Conservation (phyloP, 2,329 filamentous ascomycete species). For the Phoma sp. region DNA sequence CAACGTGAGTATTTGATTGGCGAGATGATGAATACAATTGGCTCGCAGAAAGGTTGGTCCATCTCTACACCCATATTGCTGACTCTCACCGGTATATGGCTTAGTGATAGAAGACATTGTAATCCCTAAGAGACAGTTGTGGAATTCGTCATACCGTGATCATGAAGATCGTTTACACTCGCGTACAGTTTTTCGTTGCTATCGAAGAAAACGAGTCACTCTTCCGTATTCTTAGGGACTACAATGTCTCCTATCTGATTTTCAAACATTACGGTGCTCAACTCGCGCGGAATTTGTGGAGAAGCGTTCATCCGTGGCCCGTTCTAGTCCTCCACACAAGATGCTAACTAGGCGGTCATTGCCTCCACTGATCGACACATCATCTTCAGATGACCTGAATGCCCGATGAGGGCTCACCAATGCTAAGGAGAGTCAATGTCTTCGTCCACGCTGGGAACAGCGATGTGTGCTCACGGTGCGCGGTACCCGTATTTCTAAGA, state of each 20-base stretch:
- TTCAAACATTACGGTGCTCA: conserved; percentile 75
- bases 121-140: not conserved
- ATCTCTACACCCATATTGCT: conserved; percentile 89
- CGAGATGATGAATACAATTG: conserved; percentile 87
- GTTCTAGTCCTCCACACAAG: conserved; percentile 65
- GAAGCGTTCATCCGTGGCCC: conserved; percentile 63
- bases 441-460: not conserved
- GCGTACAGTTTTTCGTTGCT: conserved; percentile 93
- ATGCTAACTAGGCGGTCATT: conserved; percentile 68
- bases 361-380: conserved; percentile 67
- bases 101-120: not conserved
- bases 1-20: conserved; percentile 92
- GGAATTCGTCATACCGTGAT: conserved; percentile 66
- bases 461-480: conserved; percentile 70
- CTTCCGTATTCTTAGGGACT: conserved; percentile 75
- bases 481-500: conserved; percentile 88
- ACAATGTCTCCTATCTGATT: conserved; percentile 77
- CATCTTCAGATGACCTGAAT: conserved; percentile 69
- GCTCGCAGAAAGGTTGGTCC: conserved; percentile 80
- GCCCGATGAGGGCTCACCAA: conserved; percentile 94
- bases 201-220: conserved; percentile 88
- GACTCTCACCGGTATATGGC: conserved; percentile 60
- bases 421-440: conserved; percentile 57
- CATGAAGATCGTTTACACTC: conserved; percentile 90
- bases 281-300: conserved; percentile 65